Base-by-base conservation (phyloP, 495 filamentous ascomycete species). In the Lophium mytilinum region DNA sequence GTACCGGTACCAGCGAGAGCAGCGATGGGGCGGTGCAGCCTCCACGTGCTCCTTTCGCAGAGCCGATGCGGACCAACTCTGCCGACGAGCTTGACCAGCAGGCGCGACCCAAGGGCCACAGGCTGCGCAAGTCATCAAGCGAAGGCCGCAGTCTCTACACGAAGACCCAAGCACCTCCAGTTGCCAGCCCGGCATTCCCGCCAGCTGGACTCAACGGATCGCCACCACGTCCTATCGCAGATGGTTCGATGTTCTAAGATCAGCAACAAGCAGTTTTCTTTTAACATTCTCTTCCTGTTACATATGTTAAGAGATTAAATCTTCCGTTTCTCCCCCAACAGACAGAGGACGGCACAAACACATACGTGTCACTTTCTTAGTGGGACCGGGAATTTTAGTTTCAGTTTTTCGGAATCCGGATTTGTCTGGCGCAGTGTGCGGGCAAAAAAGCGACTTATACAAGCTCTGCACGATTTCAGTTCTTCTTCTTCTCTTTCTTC, bases 91-190 rank as follows among this genome's bases (percentile, higher is more conserved):
- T 60, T 6, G 41, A 60, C 19, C 52, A 53, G 21, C 52, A 64
- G 34, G 42, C 37, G 2, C 37, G 21, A 41, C 61, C 19, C 9
- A 41, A 52, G 4, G 41, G 58, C 12, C 53, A 55, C 9, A 41
- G 49, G 14, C 51, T 67, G 18, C 58, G 64, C 19, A 64, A 67
- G 61, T 58, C 52, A 4, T 58, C 61, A 0, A 67, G 64, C 30
- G 61, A 67, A 45, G 64, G 64, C 33, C 55, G 55, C 30, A 64
- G 61, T 37, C 52, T 67, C 0, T 46, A 58, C 24, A 54, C 41
- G 6, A 52, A 50, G 37, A 50, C 58, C 17, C 62, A 65, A 50
- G 21, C 52, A 4, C 50, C 51, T 14, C 40, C 52, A 12, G 57
- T 50, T 5, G 14, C 43, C 5, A 65, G 57, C 35, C 62, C 62